Evolutionary conservation across 2,329 filamentous ascomycete species (phyloP), one percentile per base, ranked within the genome.

Genomic region (Monascus ruber): DNA sequence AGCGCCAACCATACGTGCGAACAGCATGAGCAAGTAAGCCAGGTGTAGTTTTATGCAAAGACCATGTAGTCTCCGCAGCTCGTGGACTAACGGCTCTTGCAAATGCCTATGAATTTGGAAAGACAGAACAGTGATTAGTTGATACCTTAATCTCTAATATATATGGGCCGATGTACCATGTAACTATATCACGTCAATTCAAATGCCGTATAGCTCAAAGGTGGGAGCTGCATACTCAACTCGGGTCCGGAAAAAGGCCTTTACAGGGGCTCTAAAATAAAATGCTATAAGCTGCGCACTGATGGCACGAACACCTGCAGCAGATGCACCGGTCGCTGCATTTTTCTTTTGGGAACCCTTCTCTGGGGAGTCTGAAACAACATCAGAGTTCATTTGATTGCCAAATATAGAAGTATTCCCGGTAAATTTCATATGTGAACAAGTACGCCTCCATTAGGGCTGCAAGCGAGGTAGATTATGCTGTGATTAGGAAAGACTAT

Each of bases 221-320:
- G 24, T n/a, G 6, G n/a, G 17, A 11, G 31, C 32, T 32, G 33
- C 72, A 58, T 87, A 94, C 68, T 95, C 88, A 47, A 95, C 86
- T 42, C 88, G 72, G 1, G 85, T 88, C 44, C 85, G 77, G 64
- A 95, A 94, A 59, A 95, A 95, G 10, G 87, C 84, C 64, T 94
- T 94, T 38, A 87, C 83, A 1, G 88, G 88, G 0, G 86, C 85
- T 41, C 87, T 74, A 58, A 94, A 95, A 65, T 94, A 95, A 53
- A 94, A 94, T 24, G 86, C 81, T 39, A 94, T 75, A 52, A 86
- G 71, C 56, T 93, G 83, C 5, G 85, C 83, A 51, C 82, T 88
- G 46, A 94, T 62, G 26, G 87, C 88, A 35, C 88, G 82, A 46
- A 87, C 83, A 32, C 85, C 78, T 24, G 87, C 87, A 4, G 87